Base-by-base conservation (phyloP, 202 grass and related monocot genomes). In the Dendrocalamus latiflorus region DNA sequence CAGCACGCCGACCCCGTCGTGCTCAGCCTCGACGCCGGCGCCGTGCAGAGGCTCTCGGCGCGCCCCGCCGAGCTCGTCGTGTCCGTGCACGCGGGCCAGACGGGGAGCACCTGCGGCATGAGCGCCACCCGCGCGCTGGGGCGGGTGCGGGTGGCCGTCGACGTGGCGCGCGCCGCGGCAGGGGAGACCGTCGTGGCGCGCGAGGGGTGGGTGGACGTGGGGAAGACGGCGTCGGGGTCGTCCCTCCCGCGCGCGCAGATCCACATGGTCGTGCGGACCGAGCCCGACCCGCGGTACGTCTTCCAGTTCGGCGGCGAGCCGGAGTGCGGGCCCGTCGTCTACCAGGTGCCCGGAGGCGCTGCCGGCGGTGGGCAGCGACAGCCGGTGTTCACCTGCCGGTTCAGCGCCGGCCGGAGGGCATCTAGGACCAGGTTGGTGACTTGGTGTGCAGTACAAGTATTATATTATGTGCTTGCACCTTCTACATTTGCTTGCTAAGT, bases 281-380 rank as follows among this genome's bases (percentile, higher is more conserved):
- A 98, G 81, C 88, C 95, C 38, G 95, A 98, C 80, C 95, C 92
- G 37, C 67, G 95, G 22, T 98, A 93, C 68, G 95, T 98, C 22
- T 98, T 98, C 83, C 95, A 98, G 90, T 98, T 98, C 63, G 92
- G 88, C 14, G 90, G 95, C 45, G 93, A 98, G 65, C 95, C 95
- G 15, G 93, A 95, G 87, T 95, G 93, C 84, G 94, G 93, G 47
- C 95, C 95, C 8, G 91, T 98, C 21, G 93, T 95, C 67, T 98
- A 93, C 57, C 95, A 98, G 78, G 90, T 98, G 44, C 93, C 88
- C 25, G 90, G 95, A 5, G 86, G 79, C 62, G 75, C 57, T 20
- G 51, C 76, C 75, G 71, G 86, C 38, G 88, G 86, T 6, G 87
- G 89, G 49, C 82, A 89, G 70, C 82, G 88, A 45, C 93, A 98